Conservation (phyloP, 2,329 filamentous ascomycete genomes). For the Onygenales sp. region DNA sequence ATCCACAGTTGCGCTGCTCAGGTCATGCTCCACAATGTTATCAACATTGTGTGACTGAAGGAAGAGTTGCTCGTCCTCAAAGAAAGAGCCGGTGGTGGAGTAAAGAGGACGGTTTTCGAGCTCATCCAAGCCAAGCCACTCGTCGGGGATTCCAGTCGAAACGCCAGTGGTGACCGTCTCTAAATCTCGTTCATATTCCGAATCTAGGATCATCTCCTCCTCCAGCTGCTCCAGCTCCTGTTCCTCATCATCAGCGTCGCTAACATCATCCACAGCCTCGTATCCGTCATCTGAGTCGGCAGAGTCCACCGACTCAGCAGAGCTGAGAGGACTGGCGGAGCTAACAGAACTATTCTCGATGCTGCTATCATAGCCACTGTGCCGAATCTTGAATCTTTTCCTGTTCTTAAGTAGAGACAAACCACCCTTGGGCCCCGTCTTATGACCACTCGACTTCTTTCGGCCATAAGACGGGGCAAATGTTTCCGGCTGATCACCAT, state of each 20-base stretch:
- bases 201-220: conserved; percentile 60
- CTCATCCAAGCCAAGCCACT: conserved; percentile 47
- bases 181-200: conserved; percentile 26
- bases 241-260: conserved; percentile 71
- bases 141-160: conserved; percentile 17
- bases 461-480: conserved; percentile 34
- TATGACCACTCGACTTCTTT: conserved; percentile 24
- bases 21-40: conserved; percentile 26
- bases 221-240: conserved; percentile 68
- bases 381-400: conserved; percentile 24
- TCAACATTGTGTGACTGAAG: conserved; percentile 27
- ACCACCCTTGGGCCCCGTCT: conserved; percentile 29
- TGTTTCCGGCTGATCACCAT: conserved; percentile 33
- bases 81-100: conserved; percentile 28
- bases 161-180: conserved; percentile 11
- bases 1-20: conserved; percentile 29
- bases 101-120: conserved; percentile 34
- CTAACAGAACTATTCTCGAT: conserved; percentile 7
- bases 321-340: conserved; percentile 10
- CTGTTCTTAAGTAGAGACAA: conserved; percentile 19
- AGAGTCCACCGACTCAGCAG: conserved; percentile 2
- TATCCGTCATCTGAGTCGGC: conserved; percentile 42
- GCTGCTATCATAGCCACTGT: conserved; percentile 3
- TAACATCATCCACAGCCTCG: conserved; percentile 69
- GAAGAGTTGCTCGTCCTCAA: conserved; percentile 32